phyloP scores from a whole-genome alignment of 2,329 filamentous ascomycete species.

The Aspergillus sclerotialis region DNA sequence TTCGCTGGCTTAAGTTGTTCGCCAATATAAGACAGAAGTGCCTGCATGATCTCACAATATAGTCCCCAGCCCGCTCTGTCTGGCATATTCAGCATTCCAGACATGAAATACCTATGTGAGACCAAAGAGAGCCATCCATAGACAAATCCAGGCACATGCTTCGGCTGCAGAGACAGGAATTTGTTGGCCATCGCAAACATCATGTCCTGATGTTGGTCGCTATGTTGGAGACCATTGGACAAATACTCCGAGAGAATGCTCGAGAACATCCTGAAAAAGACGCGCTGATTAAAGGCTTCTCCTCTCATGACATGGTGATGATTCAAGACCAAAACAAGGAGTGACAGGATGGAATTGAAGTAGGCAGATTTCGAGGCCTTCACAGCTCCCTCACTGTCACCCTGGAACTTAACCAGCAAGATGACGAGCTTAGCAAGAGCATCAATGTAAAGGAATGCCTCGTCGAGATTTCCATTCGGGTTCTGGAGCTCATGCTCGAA shows the following conservation, averaged over 20 bases:
- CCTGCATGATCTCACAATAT: constrained; percentile 67
- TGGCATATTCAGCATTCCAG: constrained; percentile 62
- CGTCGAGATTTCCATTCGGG: constrained; percentile 53
- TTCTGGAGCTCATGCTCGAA: constrained; percentile 65
- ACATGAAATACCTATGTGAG: constrained; percentile 78
- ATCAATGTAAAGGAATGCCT: constrained; percentile 63
- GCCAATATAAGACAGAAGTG: constrained; percentile 66
- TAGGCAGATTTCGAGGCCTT: constrained; percentile 61
- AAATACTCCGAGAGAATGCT: constrained; percentile 71
- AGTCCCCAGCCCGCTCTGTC: constrained; percentile 67
- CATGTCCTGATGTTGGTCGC: constrained; percentile 60
- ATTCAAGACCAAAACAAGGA: constrained; percentile 75
- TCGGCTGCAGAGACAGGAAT: constrained; percentile 67
- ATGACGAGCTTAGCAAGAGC: constrained; percentile 75
- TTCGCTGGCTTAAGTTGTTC: constrained; percentile 70
- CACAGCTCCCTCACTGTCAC: constrained; percentile 52
- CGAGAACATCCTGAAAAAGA: constrained; percentile 87
- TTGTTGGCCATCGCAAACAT: constrained; percentile 64
- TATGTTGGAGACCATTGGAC: constrained; percentile 50
- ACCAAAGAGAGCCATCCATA: constrained; percentile 80
- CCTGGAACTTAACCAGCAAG: constrained; percentile 66
- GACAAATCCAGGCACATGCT: constrained; percentile 70
- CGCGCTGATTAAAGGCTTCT: constrained; percentile 76
- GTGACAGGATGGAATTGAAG: constrained; percentile 67
- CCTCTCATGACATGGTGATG: constrained; percentile 75